phyloP scores from a whole-genome alignment of 352 stramenopile species.

The Blastocystis sp. region DNA sequence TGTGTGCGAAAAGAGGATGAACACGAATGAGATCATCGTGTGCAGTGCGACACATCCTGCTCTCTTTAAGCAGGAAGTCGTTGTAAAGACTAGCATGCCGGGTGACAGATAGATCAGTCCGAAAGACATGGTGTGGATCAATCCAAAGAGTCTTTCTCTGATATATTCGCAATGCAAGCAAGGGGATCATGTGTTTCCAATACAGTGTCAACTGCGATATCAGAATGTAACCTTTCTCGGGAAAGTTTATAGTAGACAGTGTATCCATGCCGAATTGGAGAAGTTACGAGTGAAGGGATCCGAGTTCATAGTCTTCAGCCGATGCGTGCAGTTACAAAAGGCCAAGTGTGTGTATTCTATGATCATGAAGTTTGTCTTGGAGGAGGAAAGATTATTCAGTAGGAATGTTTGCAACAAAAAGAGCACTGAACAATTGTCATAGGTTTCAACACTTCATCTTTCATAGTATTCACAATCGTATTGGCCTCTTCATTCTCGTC shows the following conservation, averaged over 20 bases:
- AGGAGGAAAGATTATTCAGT: slow-evolving; percentile 57
- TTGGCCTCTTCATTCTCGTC: neutral
- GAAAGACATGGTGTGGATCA: slow-evolving; percentile 77
- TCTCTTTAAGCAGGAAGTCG: neutral
- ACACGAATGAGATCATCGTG: neutral
- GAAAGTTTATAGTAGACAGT: slow-evolving; percentile 65
- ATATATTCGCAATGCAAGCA: slow-evolving; percentile 72
- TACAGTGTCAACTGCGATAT: slow-evolving; percentile 75
- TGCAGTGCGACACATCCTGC: neutral
- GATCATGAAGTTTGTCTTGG: slow-evolving; percentile 68
- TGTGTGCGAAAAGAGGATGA: slow-evolving; percentile 65
- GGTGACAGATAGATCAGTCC: slow-evolving; percentile 70
- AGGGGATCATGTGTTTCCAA: slow-evolving; percentile 67
- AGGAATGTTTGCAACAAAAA: neutral
- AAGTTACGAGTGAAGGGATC: slow-evolving; percentile 66
- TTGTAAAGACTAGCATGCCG: slow-evolving; percentile 65
- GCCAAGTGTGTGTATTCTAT: slow-evolving; percentile 79
- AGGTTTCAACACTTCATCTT: neutral
- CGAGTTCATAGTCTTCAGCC: slow-evolving; percentile 73
- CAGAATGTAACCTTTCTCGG: slow-evolving; percentile 71
- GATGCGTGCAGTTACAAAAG: slow-evolving; percentile 74
- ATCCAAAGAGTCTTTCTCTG: slow-evolving; percentile 78
- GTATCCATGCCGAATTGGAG: slow-evolving; percentile 64
- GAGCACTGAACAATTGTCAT: neutral
- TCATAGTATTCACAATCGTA: neutral